Percentiles rank a stretch among this genome's conserved stretches.
Conservation (phyloP, 1,284 basidiomycete species). For the Microbotryum lychnidis-dioicae region DNA sequence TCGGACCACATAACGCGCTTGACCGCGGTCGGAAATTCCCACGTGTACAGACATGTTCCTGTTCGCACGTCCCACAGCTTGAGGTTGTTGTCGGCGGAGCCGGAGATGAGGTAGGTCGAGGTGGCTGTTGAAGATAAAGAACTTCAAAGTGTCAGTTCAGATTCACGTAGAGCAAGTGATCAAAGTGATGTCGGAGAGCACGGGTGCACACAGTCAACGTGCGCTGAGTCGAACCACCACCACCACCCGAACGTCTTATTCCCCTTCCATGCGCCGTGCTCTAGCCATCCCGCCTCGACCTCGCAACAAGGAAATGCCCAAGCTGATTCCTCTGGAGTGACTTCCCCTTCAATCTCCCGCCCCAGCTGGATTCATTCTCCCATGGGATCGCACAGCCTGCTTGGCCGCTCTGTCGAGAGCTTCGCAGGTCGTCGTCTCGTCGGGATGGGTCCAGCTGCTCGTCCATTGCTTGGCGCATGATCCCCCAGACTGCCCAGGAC, state of each 20-base stretch:
- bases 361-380: background rate
- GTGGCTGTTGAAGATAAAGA: constrained; percentile 50
- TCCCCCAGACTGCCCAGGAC: no score
- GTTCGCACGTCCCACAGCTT: constrained; percentile 83
- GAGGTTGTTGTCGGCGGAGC: constrained; percentile 78
- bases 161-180: background rate
- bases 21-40: constrained; percentile 98
- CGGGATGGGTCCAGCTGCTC: background rate
- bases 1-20: constrained; percentile 89
- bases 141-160: constrained; percentile 4
- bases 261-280: no score
- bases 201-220: no score
- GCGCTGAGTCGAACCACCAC: no score
- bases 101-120: constrained; percentile 78
- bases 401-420: no score
- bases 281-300: background rate
- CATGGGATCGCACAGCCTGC: no score
- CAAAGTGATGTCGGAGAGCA: no score
- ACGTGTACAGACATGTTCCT: constrained; percentile 82
- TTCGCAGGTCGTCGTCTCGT: background rate
- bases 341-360: background rate
- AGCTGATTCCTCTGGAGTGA: background rate
- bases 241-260: no score
- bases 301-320: background rate
- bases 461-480: background rate